A percentile compares a stretch with the other conserved stretches of the same genome.
Conservation (phyloP, 2,329 filamentous ascomycete species). For the Cercospora canescens region DNA sequence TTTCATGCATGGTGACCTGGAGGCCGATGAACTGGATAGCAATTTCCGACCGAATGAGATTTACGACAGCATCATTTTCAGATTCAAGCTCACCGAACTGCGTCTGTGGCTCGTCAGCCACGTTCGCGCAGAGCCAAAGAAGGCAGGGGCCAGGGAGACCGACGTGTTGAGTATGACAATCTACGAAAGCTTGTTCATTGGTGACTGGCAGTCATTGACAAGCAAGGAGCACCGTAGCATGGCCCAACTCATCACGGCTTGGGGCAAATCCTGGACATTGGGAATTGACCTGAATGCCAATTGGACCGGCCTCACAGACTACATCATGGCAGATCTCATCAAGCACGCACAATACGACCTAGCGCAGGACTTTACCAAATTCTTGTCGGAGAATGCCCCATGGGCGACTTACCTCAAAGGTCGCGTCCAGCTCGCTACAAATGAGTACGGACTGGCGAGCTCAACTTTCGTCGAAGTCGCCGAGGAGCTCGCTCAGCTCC, state of each 20-base stretch:
- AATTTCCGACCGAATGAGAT: conserved; percentile 64
- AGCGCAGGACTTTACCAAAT: conserved; percentile 65
- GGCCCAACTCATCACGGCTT: conserved; percentile 43
- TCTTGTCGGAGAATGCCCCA: conserved; percentile 50
- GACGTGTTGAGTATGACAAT: conserved; percentile 32
- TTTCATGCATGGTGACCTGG: conserved; percentile 82
- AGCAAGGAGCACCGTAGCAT: conserved; percentile 18
- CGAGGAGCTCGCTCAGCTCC: conserved; percentile 24
- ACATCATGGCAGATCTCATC: conserved; percentile 47
- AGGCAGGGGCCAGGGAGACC: conserved; percentile 6
- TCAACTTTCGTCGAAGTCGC: conserved; percentile 76
- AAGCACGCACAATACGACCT: conserved; percentile 47
- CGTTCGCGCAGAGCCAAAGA: conserved; percentile 46
- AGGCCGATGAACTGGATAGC: conserved; percentile 67
- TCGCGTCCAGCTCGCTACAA: conserved; percentile 71
- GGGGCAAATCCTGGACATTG: conserved; percentile 48
- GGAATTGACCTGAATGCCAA: conserved; percentile 39
- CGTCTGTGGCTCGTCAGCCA: conserved; percentile 62
- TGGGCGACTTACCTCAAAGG: conserved; percentile 80
- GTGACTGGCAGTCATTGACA: conserved; percentile 40
- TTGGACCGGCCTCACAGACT: conserved; percentile 41
- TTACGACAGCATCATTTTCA: conserved; percentile 68
- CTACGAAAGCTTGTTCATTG: conserved; percentile 42
- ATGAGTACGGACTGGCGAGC: conserved; percentile 72
- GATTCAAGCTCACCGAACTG: conserved; percentile 74